These are phyloP conservation scores for Cyclospora cayetanensis DNA, from an alignment of 169 alveolate species.

Conservation along the genomic window DNA sequence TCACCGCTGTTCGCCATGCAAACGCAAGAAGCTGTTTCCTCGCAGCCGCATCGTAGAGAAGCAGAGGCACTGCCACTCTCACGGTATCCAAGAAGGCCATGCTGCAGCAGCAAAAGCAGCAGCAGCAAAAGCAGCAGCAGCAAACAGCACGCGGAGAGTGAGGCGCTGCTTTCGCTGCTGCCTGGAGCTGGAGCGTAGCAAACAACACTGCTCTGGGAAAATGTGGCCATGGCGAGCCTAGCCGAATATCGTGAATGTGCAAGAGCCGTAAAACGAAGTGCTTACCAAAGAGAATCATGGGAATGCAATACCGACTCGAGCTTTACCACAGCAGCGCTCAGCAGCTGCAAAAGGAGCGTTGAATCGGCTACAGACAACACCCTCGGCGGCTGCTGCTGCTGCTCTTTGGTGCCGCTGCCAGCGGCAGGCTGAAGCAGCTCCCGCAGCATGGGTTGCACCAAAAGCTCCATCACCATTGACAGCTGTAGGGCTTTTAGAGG, in stretches of 20 bases:
- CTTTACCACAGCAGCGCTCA: constrained; percentile 28
- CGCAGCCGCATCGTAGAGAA: background rate
- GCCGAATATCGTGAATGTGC: no score
- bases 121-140: background rate
- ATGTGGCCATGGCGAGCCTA: no score
- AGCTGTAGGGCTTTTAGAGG: constrained; percentile 19
- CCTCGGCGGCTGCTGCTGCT: background rate
- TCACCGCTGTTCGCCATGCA: constrained; percentile 43
- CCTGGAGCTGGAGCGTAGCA: no score
- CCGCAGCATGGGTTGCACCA: constrained; percentile 32
- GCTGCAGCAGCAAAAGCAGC: constrained; percentile 50
- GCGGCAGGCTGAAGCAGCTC: constrained; percentile 22
- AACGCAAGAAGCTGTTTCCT: constrained; percentile 17
- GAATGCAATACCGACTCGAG: background rate
- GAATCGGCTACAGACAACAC: constrained; percentile 36
- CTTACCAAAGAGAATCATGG: constrained; percentile 25
- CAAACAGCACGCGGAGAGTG: no score
- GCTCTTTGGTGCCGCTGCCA: background rate
- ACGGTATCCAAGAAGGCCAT: constrained; percentile 35
- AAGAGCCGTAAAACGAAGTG: no score
- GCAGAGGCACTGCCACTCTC: constrained; percentile 36
- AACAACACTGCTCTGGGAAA: no score
- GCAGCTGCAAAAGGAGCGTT: constrained; percentile 10
- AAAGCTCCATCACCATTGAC: background rate
- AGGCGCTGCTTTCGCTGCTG: no score